These are phyloP conservation scores for Verbascum thapsus DNA, from an alignment of 257 asterid species.

Conservation along the genomic window DNA sequence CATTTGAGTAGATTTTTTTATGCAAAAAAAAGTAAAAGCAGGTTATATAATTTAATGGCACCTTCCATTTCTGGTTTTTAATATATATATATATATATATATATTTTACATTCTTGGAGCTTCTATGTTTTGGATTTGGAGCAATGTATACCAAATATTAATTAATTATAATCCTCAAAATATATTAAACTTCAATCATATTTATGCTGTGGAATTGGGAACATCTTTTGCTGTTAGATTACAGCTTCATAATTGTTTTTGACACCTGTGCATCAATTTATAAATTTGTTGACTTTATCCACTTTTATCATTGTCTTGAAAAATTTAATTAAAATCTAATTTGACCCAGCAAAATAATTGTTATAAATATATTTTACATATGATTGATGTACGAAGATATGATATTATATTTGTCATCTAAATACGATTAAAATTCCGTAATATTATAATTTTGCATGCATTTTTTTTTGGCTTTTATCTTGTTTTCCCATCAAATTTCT, in stretches of 20 bases:
- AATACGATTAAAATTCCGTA: too few relatives aligned
- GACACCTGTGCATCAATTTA: conserved; percentile 8
- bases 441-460: too few relatives aligned
- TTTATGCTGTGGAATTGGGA: conserved; percentile 7
- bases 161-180: neutral
- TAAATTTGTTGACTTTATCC: conserved; percentile 23
- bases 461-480: too few relatives aligned
- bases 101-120: conserved; percentile 1
- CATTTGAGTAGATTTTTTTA: conserved; percentile 21
- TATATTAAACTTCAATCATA: neutral
- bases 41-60: neutral
- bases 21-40: conserved; percentile 3
- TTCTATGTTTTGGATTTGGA: conserved; percentile 17
- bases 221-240: conserved; percentile 24
- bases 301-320: neutral
- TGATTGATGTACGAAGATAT: too few relatives aligned
- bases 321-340: too few relatives aligned
- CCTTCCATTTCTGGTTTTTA: neutral
- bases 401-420: too few relatives aligned
- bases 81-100: too few relatives aligned
- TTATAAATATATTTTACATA: too few relatives aligned
- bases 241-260: neutral
- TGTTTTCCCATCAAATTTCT: too few relatives aligned
- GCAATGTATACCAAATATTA: conserved; percentile 18
- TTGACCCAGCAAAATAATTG: too few relatives aligned